These are phyloP conservation scores for Urtica urens DNA, from an alignment of 306 rosid genomes.

Conservation along the genomic window DNA sequence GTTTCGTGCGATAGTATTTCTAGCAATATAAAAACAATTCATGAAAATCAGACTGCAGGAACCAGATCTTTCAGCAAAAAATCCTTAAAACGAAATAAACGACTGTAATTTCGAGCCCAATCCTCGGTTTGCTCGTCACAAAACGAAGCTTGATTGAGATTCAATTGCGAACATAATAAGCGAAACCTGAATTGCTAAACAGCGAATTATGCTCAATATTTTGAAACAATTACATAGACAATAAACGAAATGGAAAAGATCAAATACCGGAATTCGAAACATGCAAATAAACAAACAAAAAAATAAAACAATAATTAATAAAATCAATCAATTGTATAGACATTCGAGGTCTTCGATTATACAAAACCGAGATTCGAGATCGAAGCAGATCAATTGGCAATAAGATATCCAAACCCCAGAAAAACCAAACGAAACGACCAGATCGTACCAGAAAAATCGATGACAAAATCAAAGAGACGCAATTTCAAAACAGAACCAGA, in stretches of 20 bases:
- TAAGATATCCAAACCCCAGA: constrained; percentile 6
- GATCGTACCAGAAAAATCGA: too few relatives aligned
- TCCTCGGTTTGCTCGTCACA: too few relatives aligned
- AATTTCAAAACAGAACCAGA: too few relatives aligned
- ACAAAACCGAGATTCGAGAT: too few relatives aligned
- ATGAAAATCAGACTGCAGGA: neutral
- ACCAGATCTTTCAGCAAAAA: constrained; percentile 17
- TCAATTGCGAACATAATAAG: neutral
- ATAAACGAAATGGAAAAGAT: neutral
- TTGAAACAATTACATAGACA: too few relatives aligned
- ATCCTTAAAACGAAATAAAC: constrained; percentile 1
- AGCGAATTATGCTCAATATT: too few relatives aligned
- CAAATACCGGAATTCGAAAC: neutral
- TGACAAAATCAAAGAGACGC: too few relatives aligned
- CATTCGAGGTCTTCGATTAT: too few relatives aligned
- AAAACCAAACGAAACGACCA: constrained; percentile 2
- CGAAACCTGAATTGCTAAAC: neutral
- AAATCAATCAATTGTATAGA: too few relatives aligned
- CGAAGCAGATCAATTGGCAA: constrained; percentile 8
- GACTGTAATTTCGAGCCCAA: too few relatives aligned
- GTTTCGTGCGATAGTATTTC: too few relatives aligned
- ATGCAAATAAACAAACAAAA: neutral
- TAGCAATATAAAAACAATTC: neutral
- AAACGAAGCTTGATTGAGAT: neutral
- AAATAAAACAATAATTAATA: neutral